Evolutionary conservation across 192 early-diverging fungal species (phyloP).

Genomic region (Coemansia sp.): DNA sequence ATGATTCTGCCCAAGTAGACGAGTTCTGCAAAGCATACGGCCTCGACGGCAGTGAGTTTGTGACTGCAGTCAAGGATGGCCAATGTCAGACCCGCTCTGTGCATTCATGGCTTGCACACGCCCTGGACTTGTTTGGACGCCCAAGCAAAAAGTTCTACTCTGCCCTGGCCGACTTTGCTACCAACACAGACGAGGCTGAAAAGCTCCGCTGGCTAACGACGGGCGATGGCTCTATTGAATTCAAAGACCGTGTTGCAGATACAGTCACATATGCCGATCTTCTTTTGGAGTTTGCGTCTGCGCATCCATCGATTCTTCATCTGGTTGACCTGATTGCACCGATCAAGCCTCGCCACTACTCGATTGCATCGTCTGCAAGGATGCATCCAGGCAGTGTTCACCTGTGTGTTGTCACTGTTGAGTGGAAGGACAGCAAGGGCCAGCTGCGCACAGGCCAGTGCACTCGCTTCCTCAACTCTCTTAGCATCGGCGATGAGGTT

Average conservation of each 20-base stretch:
- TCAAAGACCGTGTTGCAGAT: slow-evolving; percentile 79
- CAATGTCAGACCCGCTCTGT: slow-evolving; percentile 70
- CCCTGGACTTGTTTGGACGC: slow-evolving; percentile 89
- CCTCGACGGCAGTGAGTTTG: slow-evolving; percentile 63
- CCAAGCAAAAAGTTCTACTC: slow-evolving; percentile 95
- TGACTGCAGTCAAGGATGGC: slow-evolving; percentile 63
- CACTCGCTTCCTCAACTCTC: slow-evolving; percentile 79
- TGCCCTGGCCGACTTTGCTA: slow-evolving; percentile 68
- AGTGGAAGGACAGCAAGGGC: slow-evolving; percentile 75
- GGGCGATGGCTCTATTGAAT: slow-evolving; percentile 71
- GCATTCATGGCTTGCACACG: slow-evolving; percentile 77
- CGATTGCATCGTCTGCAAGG: slow-evolving; percentile 89
- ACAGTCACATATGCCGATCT: slow-evolving; percentile 86
- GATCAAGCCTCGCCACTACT: slow-evolving; percentile 97
- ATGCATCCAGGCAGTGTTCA: slow-evolving; percentile 89
- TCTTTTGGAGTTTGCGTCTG: slow-evolving; percentile 81
- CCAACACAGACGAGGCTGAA: slow-evolving; percentile 66
- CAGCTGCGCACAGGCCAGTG: slow-evolving; percentile 81
- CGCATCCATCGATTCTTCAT: slow-evolving; percentile 69
- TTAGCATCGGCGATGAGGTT: slow-evolving; percentile 68
- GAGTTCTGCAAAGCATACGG: slow-evolving; percentile 76
- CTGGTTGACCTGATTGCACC: slow-evolving; percentile 73
- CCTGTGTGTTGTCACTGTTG: slow-evolving; percentile 87
- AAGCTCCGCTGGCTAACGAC: slow-evolving; percentile 67
- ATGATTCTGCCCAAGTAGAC: slow-evolving; percentile 71